Conservation (phyloP, 148 eudicot genomes). For the Vaccinium vitisidaea region DNA sequence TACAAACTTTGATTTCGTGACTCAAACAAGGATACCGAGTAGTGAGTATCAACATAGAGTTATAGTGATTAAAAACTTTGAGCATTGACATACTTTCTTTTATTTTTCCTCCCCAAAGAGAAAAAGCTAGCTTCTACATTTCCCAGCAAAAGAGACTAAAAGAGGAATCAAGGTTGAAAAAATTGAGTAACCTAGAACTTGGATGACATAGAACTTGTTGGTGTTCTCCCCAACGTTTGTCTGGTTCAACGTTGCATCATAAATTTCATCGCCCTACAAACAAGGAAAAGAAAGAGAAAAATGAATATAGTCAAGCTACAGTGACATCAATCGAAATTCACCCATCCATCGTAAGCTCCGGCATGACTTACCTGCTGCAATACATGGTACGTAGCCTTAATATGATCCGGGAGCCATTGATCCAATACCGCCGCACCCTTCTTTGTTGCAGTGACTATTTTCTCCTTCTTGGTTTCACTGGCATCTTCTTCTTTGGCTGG, state of each 20-base stretch:
- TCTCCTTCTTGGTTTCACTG: slow-evolving; percentile 53
- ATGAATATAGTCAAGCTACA: background rate
- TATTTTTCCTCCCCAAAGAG: background rate
- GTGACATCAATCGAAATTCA: background rate
- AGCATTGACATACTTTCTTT: background rate
- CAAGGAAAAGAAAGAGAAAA: background rate
- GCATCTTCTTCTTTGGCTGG: slow-evolving; percentile 38
- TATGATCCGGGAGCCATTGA: background rate
- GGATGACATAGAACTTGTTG: slow-evolving; percentile 90
- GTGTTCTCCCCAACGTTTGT: slow-evolving; percentile 93
- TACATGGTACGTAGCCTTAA: slow-evolving; percentile 47
- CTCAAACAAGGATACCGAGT: background rate
- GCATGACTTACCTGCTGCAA: slow-evolving; percentile 53
- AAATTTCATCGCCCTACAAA: slow-evolving; percentile 73
- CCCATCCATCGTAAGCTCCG: background rate
- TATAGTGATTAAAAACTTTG: background rate
- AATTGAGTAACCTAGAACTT: slow-evolving; percentile 59
- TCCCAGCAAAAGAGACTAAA: background rate
- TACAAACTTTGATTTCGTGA: background rate
- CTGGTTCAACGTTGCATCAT: slow-evolving; percentile 99
- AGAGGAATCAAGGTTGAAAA: background rate
- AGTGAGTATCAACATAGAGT: background rate
- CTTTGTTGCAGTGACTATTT: slow-evolving; percentile 78
- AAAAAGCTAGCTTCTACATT: background rate
- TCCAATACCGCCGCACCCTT: slow-evolving; percentile 77